phyloP scores from a whole-genome alignment of 2,329 filamentous ascomycete genomes.

The Clarireedia sp. region DNA sequence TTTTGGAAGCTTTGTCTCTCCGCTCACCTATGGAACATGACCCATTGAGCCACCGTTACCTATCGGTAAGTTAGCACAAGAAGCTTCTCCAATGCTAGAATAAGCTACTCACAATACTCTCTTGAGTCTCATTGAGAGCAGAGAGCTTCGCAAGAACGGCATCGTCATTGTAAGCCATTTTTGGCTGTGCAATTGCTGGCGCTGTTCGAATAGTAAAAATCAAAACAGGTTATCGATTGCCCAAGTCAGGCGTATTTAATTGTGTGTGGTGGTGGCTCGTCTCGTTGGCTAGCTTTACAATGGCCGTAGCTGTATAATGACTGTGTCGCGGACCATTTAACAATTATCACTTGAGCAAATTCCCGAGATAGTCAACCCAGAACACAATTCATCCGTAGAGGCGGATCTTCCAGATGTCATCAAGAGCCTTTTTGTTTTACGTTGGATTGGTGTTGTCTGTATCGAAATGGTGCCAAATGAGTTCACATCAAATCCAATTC shows the following conservation, averaged over 20 bases:
- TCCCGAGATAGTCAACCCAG: too few relatives aligned
- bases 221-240: conserved; percentile 3
- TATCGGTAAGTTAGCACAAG: conserved; percentile 11
- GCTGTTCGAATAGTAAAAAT: background rate
- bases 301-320: background rate
- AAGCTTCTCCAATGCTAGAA: background rate
- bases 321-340: too few relatives aligned
- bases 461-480: too few relatives aligned
- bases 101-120: conserved; percentile 60
- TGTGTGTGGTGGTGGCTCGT: background rate
- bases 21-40: conserved; percentile 91
- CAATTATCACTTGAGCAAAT: too few relatives aligned
- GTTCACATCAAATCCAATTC: too few relatives aligned
- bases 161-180: conserved; percentile 93
- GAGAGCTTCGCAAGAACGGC: conserved; percentile 91
- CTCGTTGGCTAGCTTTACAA: background rate
- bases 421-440: too few relatives aligned
- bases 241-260: background rate
- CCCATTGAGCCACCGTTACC: conserved; percentile 94
- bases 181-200: conserved; percentile 12
- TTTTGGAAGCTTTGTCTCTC: background rate
- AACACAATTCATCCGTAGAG: too few relatives aligned
- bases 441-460: too few relatives aligned
- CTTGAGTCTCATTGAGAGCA: conserved; percentile 91
- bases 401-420: too few relatives aligned